Conservation (phyloP, 495 filamentous ascomycete species). For the Penicillium diatomitis region DNA sequence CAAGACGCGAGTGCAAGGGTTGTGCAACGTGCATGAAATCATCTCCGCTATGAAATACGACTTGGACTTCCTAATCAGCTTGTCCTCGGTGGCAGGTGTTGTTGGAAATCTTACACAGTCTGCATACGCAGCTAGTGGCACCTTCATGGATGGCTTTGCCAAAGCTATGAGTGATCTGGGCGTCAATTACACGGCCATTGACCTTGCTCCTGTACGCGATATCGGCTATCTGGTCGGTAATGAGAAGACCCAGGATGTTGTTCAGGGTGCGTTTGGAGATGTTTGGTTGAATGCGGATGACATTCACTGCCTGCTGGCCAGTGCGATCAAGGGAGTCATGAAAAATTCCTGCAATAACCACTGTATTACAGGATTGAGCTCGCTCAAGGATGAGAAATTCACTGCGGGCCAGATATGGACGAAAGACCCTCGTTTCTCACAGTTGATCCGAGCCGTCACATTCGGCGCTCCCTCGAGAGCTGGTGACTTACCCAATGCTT, state of each 20-base stretch:
- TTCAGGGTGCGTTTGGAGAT: slow-evolving; percentile 10
- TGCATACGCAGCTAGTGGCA: slow-evolving; percentile 34
- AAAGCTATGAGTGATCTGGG: slow-evolving; percentile 21
- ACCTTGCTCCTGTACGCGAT: slow-evolving; percentile 30
- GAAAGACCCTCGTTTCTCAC: slow-evolving; percentile 19
- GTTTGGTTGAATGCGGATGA: slow-evolving; percentile 18
- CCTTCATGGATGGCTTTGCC: slow-evolving; percentile 33
- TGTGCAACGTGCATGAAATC: slow-evolving; percentile 47
- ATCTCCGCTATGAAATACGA: slow-evolving; percentile 18
- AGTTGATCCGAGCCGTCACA: slow-evolving; percentile 10
- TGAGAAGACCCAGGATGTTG: slow-evolving; percentile 11
- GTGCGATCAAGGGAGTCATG: slow-evolving; percentile 21
- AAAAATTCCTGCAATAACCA: slow-evolving; percentile 14
- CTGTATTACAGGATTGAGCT: slow-evolving; percentile 19
- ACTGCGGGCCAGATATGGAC: slow-evolving; percentile 22
- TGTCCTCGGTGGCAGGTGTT: slow-evolving; percentile 34
- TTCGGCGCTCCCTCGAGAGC: slow-evolving; percentile 10
- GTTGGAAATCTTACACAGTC: slow-evolving; percentile 36
- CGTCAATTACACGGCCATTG: slow-evolving; percentile 27
- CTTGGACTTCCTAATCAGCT: slow-evolving; percentile 45
- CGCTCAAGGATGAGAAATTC: slow-evolving; percentile 8
- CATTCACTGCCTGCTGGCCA: slow-evolving; percentile 19
- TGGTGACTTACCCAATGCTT: slow-evolving; percentile 5
- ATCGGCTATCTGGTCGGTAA: slow-evolving; percentile 34
- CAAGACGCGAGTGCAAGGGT: slow-evolving; percentile 39